Evolutionary conservation across 2,329 filamentous ascomycete genomes (phyloP), one percentile per base, ranked within the genome.

Genomic region (Neofusicoccum laricinum): DNA sequence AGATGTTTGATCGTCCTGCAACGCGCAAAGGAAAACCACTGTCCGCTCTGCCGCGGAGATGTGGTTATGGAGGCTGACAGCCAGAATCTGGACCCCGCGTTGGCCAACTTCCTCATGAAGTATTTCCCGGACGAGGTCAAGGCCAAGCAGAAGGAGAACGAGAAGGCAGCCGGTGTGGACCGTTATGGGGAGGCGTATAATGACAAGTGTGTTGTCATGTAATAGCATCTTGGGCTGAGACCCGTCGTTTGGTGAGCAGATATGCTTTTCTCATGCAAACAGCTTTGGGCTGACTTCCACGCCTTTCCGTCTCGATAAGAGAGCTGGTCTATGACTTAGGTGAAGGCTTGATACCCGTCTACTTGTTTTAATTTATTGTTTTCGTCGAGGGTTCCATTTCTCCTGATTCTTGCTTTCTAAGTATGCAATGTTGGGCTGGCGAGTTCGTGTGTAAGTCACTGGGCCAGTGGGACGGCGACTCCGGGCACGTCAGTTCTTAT

Each of bases 1-100:
- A 84, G 90, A 2, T 96, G 92, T 73, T 83, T 94, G 55, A 88
- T 96, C 67, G 87, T 91, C 69, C 86, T 96, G 78, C 92, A 95
- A 74, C 86, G 87, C 50, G 85, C 86, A 43, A 82, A 84, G 66
- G 87, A 90, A 72, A 83, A 84, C 41, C 81, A 86, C 59, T 96
- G 92, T 72, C 92, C 92, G 0, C 80, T 95, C 62, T 96, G 92
- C 73, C 84, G 93, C 65, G 84, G 86, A 17, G 84, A 88, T 65
- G 90, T 88, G 0, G 86, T 96, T 11, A 83, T 91, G 79, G 79
- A 84, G 65, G 91, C 92, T 0, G 88, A 90, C 66, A 82, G 86
- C 63, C 83, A 86, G 86, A 80, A 80, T 82, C 72, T 30, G 21
- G 92, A 96, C 71, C 77, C 80, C 21, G 82, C 89, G 5, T 80